Conservation (phyloP, 2,329 filamentous ascomycete species). For the Arachnopeziza araneosa region DNA sequence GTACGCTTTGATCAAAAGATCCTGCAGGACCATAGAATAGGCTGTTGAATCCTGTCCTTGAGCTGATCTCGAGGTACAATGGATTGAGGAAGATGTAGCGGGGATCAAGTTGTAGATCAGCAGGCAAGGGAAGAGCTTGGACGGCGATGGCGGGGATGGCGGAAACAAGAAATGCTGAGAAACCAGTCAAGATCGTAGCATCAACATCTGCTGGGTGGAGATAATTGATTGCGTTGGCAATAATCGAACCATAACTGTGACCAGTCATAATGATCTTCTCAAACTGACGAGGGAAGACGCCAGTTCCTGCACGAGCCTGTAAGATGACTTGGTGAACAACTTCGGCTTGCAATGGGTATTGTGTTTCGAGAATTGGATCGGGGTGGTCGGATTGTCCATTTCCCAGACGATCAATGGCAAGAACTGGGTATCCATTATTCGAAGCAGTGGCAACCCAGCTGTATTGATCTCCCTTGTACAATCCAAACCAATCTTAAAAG, state of each 20-base stretch:
- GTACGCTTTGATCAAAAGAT: constrained; percentile 6
- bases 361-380: constrained; percentile 19
- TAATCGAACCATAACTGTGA: constrained; percentile 23
- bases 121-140: neutral
- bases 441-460: constrained; percentile 21
- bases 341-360: constrained; percentile 21
- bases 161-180: constrained; percentile 1
- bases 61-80: constrained; percentile 13
- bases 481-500: neutral
- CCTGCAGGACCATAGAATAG: constrained; percentile 9
- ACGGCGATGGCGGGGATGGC: neutral
- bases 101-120: constrained; percentile 2
- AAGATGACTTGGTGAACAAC: constrained; percentile 21
- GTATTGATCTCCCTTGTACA: constrained; percentile 14
- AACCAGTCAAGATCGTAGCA: constrained; percentile 26
- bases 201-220: constrained; percentile 25
- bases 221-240: constrained; percentile 17
- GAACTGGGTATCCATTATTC: constrained; percentile 20
- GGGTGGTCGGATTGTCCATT: constrained; percentile 23
- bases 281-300: constrained; percentile 15
- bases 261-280: constrained; percentile 24
- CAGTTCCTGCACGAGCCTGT: constrained; percentile 8
- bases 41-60: neutral
- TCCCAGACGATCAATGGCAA: constrained; percentile 25
- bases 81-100: constrained; percentile 4